These are phyloP conservation scores for Plasmodium billcollinsi DNA, from an alignment of 169 alveolate genomes.

Conservation along the genomic window DNA sequence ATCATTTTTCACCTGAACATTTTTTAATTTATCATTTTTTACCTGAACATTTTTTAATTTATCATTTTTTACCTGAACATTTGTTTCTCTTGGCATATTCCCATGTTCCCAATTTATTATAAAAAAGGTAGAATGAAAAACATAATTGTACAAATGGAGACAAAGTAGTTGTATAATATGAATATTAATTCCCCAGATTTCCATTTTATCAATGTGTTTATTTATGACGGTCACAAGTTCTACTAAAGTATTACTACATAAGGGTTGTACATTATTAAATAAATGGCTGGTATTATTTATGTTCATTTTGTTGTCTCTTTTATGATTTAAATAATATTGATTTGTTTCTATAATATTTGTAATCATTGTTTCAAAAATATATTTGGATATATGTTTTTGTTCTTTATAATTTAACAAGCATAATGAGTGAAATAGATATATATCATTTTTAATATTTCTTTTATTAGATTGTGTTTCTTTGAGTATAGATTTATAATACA, in stretches of 20 bases:
- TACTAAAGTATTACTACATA: slow-evolving; percentile 20
- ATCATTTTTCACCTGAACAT: too few species aligned
- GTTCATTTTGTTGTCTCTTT: neutral
- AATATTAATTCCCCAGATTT: neutral
- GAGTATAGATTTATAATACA: slow-evolving; percentile 2
- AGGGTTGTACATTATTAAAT: too few species aligned
- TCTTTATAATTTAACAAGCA: slow-evolving; percentile 27
- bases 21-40: neutral
- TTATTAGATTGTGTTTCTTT: neutral
- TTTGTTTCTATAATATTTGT: neutral
- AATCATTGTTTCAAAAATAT: slow-evolving; percentile 1
- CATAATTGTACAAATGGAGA: slow-evolving; percentile 19
- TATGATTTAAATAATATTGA: slow-evolving; percentile 1
- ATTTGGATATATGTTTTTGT: neutral
- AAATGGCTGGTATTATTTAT: neutral
- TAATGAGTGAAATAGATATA: slow-evolving; percentile 14
- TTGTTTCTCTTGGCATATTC: neutral
- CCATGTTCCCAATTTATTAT: neutral
- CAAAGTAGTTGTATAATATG: slow-evolving; percentile 17
- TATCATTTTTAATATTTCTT: slow-evolving; percentile 5
- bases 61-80: neutral
- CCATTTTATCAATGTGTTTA: neutral
- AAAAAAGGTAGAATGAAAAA: neutral
- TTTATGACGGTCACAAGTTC: slow-evolving; percentile 46
- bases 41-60: too few species aligned